Percentiles rank a stretch among this genome's conserved stretches.
Evolutionary conservation across 371 early-diverging fungal species (phyloP).

Genomic region (Haplosporangium sp.): DNA sequence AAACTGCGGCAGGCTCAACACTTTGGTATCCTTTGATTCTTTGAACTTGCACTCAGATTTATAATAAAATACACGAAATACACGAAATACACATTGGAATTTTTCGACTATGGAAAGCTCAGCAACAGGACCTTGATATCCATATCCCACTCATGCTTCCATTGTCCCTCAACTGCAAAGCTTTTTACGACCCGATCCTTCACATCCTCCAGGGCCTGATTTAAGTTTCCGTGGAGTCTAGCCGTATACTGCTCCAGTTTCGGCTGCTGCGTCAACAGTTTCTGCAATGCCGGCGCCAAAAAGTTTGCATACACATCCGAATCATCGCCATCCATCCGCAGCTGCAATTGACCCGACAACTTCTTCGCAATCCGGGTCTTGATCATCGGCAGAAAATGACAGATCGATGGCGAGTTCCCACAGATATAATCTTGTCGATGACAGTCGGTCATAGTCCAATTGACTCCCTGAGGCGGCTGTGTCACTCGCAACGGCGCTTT

Average conservation of each 20-base stretch:
- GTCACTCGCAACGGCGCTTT: slow-evolving; percentile 62
- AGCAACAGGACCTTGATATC: slow-evolving; percentile 38
- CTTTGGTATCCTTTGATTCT: too few relatives aligned
- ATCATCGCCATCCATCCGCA: slow-evolving; percentile 25
- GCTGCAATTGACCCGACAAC: slow-evolving; percentile 8
- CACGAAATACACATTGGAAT: too few relatives aligned
- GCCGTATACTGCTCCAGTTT: slow-evolving; percentile 8
- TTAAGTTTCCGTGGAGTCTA: slow-evolving; percentile 34
- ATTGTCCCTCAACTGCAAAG: slow-evolving; percentile 20
- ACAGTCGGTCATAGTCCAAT: slow-evolving; percentile 69
- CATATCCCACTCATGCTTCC: slow-evolving; percentile 38
- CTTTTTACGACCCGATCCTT: background rate
- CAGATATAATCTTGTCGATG: slow-evolving; percentile 69
- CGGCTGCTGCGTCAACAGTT: slow-evolving; percentile 10
- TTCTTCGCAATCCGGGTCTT: slow-evolving; percentile 27
- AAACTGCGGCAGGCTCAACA: too few relatives aligned
- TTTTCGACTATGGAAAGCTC: slow-evolving; percentile 28
- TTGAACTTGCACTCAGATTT: too few relatives aligned
- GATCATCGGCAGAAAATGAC: slow-evolving; percentile 62
- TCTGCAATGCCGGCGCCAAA: slow-evolving; percentile 21
- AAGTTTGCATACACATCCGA: slow-evolving; percentile 39
- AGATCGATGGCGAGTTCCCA: slow-evolving; percentile 74
- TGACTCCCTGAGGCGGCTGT: slow-evolving; percentile 64
- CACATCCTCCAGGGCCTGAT: slow-evolving; percentile 21
- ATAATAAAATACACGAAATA: too few relatives aligned